phyloP scores from a whole-genome alignment of 257 asterid genomes.

The Gardenia jasminoides region DNA sequence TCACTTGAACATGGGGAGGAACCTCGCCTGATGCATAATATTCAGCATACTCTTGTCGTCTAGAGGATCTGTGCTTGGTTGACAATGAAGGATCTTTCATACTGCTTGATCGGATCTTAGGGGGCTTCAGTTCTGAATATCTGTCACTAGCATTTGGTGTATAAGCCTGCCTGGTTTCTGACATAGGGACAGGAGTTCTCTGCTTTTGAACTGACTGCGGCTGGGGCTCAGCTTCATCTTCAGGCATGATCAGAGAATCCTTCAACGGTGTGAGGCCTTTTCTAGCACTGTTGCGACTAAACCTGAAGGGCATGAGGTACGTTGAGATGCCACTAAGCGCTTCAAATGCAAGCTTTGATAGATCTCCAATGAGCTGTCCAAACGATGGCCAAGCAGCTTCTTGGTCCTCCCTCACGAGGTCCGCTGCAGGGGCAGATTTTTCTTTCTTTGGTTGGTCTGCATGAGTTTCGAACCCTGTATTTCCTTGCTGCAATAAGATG shows the following conservation, averaged over 20 bases:
- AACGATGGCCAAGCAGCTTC: slow-evolving; percentile 92
- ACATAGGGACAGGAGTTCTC: slow-evolving; percentile 49
- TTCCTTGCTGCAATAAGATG: slow-evolving; percentile 46
- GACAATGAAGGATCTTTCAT: slow-evolving; percentile 59
- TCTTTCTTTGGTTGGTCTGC: slow-evolving; percentile 46
- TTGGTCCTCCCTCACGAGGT: slow-evolving; percentile 50
- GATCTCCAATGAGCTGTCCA: slow-evolving; percentile 72
- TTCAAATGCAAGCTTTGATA: slow-evolving; percentile 62
- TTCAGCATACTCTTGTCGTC: slow-evolving; percentile 77
- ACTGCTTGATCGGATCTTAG: slow-evolving; percentile 54
- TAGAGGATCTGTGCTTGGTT: slow-evolving; percentile 82
- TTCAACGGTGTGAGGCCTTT: slow-evolving; percentile 75
- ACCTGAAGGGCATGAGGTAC: slow-evolving; percentile 45
- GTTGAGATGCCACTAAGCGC: slow-evolving; percentile 44
- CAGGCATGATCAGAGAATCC: slow-evolving; percentile 84
- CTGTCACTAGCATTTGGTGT: slow-evolving; percentile 39
- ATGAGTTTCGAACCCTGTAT: slow-evolving; percentile 28
- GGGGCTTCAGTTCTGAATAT: slow-evolving; percentile 58
- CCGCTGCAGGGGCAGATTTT: slow-evolving; percentile 38
- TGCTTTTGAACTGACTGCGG: slow-evolving; percentile 52
- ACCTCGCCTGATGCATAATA: slow-evolving; percentile 68
- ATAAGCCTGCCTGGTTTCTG: slow-evolving; percentile 60
- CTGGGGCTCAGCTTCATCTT: slow-evolving; percentile 60
- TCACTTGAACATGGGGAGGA: slow-evolving; percentile 55
- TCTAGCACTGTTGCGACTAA: slow-evolving; percentile 31